Evolutionary conservation across 2,329 filamentous ascomycete genomes (phyloP), one percentile per base, ranked within the genome.

Genomic region (Trichoderma sp.): DNA sequence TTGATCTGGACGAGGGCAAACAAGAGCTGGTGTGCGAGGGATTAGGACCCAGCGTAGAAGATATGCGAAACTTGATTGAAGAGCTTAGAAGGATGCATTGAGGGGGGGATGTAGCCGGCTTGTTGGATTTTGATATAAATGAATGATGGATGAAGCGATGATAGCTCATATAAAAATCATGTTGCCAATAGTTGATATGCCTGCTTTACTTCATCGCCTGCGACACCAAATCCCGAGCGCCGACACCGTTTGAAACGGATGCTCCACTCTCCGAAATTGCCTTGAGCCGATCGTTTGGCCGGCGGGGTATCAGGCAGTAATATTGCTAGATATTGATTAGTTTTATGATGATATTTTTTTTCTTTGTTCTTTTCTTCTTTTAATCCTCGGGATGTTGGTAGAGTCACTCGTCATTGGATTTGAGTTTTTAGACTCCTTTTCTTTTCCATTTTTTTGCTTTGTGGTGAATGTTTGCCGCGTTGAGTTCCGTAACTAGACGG

Each of bases 1-100:
- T 98, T 72, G 90, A 94, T 71, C 82, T 92, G 71, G 83, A 86
- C 56, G 88, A 90, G 67, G 82, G 83, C 46, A 80, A 80, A 51
- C 88, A 90, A 79, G 82, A 81, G 73, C 77, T 80, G 66, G 82
- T 86, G 60, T 88, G 82, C 68, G 77, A 83, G 77, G 89, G 82
- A 59, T 84, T 85, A 72, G 90, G 83, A 66, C 89, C 82, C 71
- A 87, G 83, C 82, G 79, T 92, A 71, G 85, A 90, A 78, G 77
- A 88, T 82, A 85, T 91, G 80, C 82, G 89, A 59, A 86, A 85
- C 63, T 74, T 89, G 65, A 82, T 91, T 2, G 89, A 90, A 74
- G 86, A 89, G 74, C 76, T 91, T 69, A 86, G 86, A 77, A 81
- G 87, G 70, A 81, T 91, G 79, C 88, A 90, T 77, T 91, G 76